phyloP scores from a whole-genome alignment of 2,329 filamentous ascomycete species.

The Aureobasidium leucospermi region DNA sequence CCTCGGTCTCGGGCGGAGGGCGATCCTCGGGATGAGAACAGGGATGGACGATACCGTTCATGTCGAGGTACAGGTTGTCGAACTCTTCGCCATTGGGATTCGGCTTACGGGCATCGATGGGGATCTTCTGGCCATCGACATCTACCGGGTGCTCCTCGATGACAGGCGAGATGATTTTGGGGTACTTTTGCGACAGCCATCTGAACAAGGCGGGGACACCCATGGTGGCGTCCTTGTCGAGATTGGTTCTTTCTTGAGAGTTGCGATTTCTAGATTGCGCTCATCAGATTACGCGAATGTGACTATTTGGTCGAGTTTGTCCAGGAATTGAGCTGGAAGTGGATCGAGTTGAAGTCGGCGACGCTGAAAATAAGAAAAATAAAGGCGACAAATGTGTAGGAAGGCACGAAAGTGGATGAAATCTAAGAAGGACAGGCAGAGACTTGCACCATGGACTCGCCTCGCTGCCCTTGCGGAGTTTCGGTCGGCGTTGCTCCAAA shows the following conservation, averaged over 20 bases:
- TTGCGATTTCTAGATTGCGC: not conserved
- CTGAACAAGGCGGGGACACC: constrained; percentile 92
- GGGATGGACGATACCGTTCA: constrained; percentile 99
- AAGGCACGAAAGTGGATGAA: not conserved
- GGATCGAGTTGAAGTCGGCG: not conserved
- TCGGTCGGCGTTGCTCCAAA: not conserved
- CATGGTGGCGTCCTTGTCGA: constrained; percentile 47
- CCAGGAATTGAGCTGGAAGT: not conserved
- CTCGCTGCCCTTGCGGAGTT: not conserved
- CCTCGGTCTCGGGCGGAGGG: constrained; percentile 84
- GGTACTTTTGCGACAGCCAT: constrained; percentile 95
- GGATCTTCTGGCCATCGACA: constrained; percentile 76
- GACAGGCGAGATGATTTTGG: constrained; percentile 91
- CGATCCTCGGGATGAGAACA: constrained; percentile 95
- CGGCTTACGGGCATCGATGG: constrained; percentile 72
- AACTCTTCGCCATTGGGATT: constrained; percentile 98
- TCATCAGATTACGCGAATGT: not conserved
- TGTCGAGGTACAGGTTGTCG: constrained; percentile 95
- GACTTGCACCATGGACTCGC: constrained; percentile 3
- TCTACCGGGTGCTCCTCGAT: constrained; percentile 75
- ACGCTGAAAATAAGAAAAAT: not conserved
- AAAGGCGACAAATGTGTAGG: not conserved
- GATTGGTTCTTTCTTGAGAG: not conserved
- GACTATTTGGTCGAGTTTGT: not conserved
- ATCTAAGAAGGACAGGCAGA: not conserved